Conservation (phyloP, 2,329 filamentous ascomycete species). For the Neocatenulostroma microsporum region DNA sequence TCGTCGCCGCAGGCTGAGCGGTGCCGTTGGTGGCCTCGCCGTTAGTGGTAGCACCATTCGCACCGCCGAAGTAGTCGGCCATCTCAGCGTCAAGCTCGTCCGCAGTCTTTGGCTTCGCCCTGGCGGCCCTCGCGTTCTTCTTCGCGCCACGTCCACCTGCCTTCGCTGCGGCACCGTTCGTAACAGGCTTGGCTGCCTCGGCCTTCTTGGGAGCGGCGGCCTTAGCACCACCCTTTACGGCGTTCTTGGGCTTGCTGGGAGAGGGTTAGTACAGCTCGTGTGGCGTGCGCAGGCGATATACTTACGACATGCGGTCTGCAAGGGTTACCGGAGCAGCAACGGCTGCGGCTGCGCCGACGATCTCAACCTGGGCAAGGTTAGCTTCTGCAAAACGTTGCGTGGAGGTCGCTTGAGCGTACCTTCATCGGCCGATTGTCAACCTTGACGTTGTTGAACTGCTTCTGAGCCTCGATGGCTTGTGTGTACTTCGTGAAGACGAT, state of each 20-base stretch:
- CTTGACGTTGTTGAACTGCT: constrained; percentile 76
- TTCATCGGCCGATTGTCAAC: constrained; percentile 89
- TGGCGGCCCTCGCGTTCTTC: constrained; percentile 55
- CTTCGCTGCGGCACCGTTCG: constrained; percentile 35
- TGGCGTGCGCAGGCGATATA: constrained; percentile 18
- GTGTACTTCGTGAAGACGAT: constrained; percentile 76
- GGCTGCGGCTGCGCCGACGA: constrained; percentile 67
- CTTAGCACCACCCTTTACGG: constrained; percentile 21
- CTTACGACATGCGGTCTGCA: constrained; percentile 74
- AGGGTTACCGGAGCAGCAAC: constrained; percentile 57
- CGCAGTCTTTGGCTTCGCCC: constrained; percentile 73
- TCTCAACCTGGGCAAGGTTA: constrained; percentile 61
- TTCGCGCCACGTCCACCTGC: constrained; percentile 46
- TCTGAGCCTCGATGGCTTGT: constrained; percentile 75
- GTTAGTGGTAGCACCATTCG: constrained; percentile 27
- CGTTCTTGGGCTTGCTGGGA: constrained; percentile 27
- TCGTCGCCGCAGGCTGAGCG: constrained; percentile 38
- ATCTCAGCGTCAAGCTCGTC: constrained; percentile 97
- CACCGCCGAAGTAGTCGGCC: constrained; percentile 77
- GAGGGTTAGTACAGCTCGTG: constrained; percentile 2
- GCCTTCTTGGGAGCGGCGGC: constrained; percentile 11
- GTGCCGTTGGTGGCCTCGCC: constrained; percentile 39
- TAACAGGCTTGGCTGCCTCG: constrained; percentile 46
- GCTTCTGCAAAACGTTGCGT: neutral
- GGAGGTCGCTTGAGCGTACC: constrained; percentile 45